Evolutionary conservation across 106 monocot species (phyloP).

Genomic region (Apostasia ramifera): DNA sequence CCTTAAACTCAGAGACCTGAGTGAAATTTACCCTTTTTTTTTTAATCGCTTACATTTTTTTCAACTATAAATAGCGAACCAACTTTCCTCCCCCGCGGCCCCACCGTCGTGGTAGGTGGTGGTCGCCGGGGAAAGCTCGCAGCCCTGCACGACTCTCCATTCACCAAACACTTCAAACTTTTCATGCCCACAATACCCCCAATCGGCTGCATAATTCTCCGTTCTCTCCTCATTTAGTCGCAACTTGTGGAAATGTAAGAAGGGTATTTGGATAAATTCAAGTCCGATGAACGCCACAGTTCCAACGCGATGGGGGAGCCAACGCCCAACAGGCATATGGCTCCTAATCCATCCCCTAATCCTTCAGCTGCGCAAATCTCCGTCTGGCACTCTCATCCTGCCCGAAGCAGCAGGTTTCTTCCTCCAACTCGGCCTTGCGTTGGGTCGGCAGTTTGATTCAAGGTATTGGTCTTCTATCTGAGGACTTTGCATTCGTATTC

Average conservation of each 20-base stretch:
- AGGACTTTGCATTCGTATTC: neutral
- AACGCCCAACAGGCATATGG: neutral
- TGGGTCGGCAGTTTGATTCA: neutral
- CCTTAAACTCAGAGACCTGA: too few relatives aligned
- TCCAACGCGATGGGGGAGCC: neutral
- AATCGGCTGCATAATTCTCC: too few relatives aligned
- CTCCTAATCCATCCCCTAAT: neutral
- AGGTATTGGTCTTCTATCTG: neutral
- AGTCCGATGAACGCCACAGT: neutral
- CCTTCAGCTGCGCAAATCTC: neutral
- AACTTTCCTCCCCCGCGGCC: too few relatives aligned
- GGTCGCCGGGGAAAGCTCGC: too few relatives aligned
- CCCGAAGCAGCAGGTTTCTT: neutral
- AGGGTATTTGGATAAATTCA: neutral
- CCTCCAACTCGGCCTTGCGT: neutral
- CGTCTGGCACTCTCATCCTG: neutral
- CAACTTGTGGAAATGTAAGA: neutral
- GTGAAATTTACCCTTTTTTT: too few relatives aligned
- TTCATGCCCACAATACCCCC: too few relatives aligned
- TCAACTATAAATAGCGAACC: too few relatives aligned
- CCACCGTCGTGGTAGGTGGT: too few relatives aligned
- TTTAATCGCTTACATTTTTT: too few relatives aligned
- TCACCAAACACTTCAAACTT: too few relatives aligned
- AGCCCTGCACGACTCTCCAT: too few relatives aligned
- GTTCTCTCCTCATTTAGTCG: too few relatives aligned